A percentile compares a stretch with the other conserved stretches of the same genome.
phyloP scores from a whole-genome alignment of 331 rosid species.

The Malus hybrid region DNA sequence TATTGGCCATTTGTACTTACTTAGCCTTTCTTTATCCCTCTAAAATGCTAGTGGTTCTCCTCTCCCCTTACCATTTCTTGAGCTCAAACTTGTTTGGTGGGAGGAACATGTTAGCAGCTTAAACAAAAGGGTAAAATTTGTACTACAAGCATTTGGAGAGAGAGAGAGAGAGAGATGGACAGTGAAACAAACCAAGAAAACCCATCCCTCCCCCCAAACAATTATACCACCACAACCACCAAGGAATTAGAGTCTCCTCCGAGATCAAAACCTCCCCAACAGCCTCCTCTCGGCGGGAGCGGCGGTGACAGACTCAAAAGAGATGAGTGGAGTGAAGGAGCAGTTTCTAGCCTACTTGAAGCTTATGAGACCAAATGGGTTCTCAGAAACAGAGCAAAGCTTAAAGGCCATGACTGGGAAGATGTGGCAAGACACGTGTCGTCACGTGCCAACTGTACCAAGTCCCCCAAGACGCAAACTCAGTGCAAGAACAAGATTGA shows the following conservation, averaged over 20 bases:
- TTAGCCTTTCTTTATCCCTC: slow-evolving; percentile 13
- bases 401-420: slow-evolving; percentile 91
- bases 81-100: slow-evolving; percentile 7
- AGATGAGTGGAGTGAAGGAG: slow-evolving; percentile 99
- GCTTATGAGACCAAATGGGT: slow-evolving; percentile 86
- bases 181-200: slow-evolving; percentile 30
- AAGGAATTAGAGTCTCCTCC: slow-evolving; percentile 40
- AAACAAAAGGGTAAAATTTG: slow-evolving; percentile 15
- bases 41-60: slow-evolving; percentile 51
- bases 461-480: slow-evolving; percentile 75
- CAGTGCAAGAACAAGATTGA: slow-evolving; percentile 99
- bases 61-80: slow-evolving; percentile 18
- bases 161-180: slow-evolving; percentile 31
- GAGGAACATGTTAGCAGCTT: slow-evolving; percentile 58
- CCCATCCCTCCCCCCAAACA: slow-evolving; percentile 43
- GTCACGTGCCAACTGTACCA: slow-evolving; percentile 46
- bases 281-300: not conserved
- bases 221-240: not conserved
- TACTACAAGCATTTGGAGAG: slow-evolving; percentile 21
- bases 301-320: slow-evolving; percentile 56
- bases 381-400: slow-evolving; percentile 80
- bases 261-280: slow-evolving; percentile 14
- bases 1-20: not conserved
- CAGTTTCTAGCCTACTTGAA: slow-evolving; percentile 71
- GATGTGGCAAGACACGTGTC: slow-evolving; percentile 78